Evolutionary conservation across 768 basidiomycete genomes (phyloP).

Genomic region (Agrocybe praecox): DNA sequence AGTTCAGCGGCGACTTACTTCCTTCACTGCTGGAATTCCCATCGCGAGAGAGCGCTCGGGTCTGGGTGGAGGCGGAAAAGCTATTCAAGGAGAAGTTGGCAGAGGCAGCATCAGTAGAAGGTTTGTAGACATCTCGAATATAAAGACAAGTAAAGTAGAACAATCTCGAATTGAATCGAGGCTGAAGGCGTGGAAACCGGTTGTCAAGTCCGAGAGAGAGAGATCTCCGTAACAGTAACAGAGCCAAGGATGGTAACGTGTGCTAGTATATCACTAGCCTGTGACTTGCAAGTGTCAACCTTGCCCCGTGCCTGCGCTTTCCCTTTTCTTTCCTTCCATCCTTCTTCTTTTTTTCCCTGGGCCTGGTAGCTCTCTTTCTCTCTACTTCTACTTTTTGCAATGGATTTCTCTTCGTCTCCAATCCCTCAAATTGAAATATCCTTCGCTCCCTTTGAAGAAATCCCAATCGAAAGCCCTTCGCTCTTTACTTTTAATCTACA

Average conservation of each 20-base stretch:
- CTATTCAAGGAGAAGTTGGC: constrained; percentile 66
- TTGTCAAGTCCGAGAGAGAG: constrained; percentile 12
- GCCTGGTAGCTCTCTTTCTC: constrained; percentile 52
- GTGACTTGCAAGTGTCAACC: constrained; percentile 17
- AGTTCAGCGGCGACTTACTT: constrained; percentile 87
- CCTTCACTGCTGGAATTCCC: constrained; percentile 87
- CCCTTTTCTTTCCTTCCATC: constrained; percentile 34
- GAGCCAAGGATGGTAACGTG: constrained; percentile 23
- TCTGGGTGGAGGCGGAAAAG: constrained; percentile 88
- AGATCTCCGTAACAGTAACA: constrained; percentile 16
- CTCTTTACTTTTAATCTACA: constrained; percentile 27
- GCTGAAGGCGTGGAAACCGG: constrained; percentile 6
- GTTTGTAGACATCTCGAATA: constrained; percentile 22
- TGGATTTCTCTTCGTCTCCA: constrained; percentile 43
- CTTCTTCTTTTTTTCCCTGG: constrained; percentile 30
- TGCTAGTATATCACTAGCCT: constrained; percentile 22
- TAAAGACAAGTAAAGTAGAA: background rate
- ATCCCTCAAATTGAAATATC: constrained; percentile 69
- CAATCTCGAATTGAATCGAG: constrained; percentile 14
- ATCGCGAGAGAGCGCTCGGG: constrained; percentile 60
- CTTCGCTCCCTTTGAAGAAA: constrained; percentile 51
- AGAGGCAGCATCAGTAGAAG: constrained; percentile 44
- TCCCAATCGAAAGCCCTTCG: constrained; percentile 11
- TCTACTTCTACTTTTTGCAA: constrained; percentile 30
- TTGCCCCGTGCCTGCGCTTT: constrained; percentile 26